Base-by-base conservation (phyloP, 1,284 basidiomycete species). In the Heterobasidion occidentale region DNA sequence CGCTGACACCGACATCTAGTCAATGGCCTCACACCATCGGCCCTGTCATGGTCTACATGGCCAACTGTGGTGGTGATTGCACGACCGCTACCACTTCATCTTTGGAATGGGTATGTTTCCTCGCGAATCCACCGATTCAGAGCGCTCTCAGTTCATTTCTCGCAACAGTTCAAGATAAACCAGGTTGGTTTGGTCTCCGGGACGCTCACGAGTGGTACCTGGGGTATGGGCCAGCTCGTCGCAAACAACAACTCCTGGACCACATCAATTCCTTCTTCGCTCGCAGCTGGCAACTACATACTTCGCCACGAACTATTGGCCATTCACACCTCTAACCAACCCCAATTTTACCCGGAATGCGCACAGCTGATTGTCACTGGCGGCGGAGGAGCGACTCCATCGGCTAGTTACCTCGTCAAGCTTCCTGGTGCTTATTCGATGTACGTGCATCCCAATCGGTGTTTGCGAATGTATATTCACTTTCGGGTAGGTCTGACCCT, bases 281-380 rank as follows among this genome's bases (percentile, higher is more conserved):
- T 74, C 20, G 61, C 69, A 17, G 60, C 67, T 7, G 72, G 73
- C 51, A 67, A 71, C 58, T 74, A 73, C 63, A 59, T 74, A 60
- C 65, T 74, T 53, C 69, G 71, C 53, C 68, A 71, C 60, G 70
- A 67, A 62, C 65, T 68, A 9, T 63, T 73, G 44, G 65, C 69
- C n/a, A 64, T 72, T 46, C 65, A 70, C 60, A 68, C 68, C 11
- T 60, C 69, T 20, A 60, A 68, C 61, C 66, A 67, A 56, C 71
- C 68, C 7, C 70, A 72, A 56, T 73, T 74, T 64, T 74, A 74
- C 59, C 69, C 71, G 19, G 70, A 73, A 58, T 74, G 71, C 58
- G 72, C 70, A 35, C 73, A 74, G 62, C 58, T 74, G 12, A 64
- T 63, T 45, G 38, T 73, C 34, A 74, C 72, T 9, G 71, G 70